Evolutionary conservation across 345 rosid species (phyloP).

Genomic region (Eutrema yunnanense): DNA sequence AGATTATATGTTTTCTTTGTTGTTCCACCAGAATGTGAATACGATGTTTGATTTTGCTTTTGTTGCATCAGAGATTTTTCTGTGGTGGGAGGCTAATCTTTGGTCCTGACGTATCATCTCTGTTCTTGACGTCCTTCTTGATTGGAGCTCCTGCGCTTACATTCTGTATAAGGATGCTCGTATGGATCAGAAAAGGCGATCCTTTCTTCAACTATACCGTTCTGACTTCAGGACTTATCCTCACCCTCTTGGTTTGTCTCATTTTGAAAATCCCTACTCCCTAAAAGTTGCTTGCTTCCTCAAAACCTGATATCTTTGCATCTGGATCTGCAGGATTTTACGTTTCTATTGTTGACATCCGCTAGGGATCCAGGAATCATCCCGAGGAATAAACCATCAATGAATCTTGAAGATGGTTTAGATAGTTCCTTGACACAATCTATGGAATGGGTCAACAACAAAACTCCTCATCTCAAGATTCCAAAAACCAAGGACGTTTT

Average conservation of each 20-base stretch:
- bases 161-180: constrained; percentile 67
- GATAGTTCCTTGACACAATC: constrained; percentile 31
- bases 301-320: not conserved
- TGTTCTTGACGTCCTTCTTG: constrained; percentile 55
- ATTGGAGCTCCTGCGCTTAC: constrained; percentile 62
- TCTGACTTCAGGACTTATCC: constrained; percentile 40
- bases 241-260: constrained; percentile 54
- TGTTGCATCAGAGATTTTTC: constrained; percentile 56
- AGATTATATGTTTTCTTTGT: not conserved
- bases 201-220: constrained; percentile 38
- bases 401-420: constrained; percentile 41
- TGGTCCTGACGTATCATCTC: constrained; percentile 82
- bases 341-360: constrained; percentile 64
- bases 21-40: not conserved
- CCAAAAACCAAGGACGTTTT: constrained; percentile 61
- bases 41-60: not conserved
- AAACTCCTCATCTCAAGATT: constrained; percentile 43
- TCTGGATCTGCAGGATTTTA: constrained; percentile 45
- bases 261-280: not conserved
- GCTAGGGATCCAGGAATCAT: constrained; percentile 96
- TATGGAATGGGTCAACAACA: constrained; percentile 39
- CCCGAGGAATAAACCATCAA: constrained; percentile 62
- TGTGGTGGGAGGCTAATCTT: constrained; percentile 76
- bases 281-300: not conserved
- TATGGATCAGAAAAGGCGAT: constrained; percentile 31